These are phyloP conservation scores for Pichia sp. DNA, from an alignment of 1,139 yeast species.

Conservation along the genomic window DNA sequence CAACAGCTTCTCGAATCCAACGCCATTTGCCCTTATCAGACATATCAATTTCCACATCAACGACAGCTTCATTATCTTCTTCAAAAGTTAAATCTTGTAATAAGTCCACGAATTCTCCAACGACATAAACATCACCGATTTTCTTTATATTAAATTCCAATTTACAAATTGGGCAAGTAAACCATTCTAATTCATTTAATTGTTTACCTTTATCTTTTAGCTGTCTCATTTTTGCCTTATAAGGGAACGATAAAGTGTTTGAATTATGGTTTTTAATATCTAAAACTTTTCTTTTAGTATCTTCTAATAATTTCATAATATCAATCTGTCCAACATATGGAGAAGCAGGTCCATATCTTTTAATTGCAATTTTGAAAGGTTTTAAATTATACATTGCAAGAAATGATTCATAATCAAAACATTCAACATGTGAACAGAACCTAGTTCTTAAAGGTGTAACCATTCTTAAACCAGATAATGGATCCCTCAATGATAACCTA, in stretches of 20 bases:
- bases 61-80: slow-evolving; percentile 12
- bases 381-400: slow-evolving; percentile 24
- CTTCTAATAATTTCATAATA: slow-evolving; percentile 22
- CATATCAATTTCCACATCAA: slow-evolving; percentile 21
- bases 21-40: slow-evolving; percentile 24
- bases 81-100: slow-evolving; percentile 16
- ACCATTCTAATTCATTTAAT: slow-evolving; percentile 25
- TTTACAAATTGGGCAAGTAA: slow-evolving; percentile 30
- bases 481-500: slow-evolving; percentile 26
- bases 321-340: slow-evolving; percentile 16
- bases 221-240: slow-evolving; percentile 16
- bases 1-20: slow-evolving; percentile 19
- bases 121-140: slow-evolving; percentile 28
- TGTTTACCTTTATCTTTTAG: slow-evolving; percentile 17
- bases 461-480: slow-evolving; percentile 25
- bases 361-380: slow-evolving; percentile 24
- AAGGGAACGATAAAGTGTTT: slow-evolving; percentile 19
- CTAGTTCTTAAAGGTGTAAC: slow-evolving; percentile 25
- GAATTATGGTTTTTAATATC: slow-evolving; percentile 19
- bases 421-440: slow-evolving; percentile 29
- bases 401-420: slow-evolving; percentile 29
- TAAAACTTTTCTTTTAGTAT: slow-evolving; percentile 22
- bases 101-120: slow-evolving; percentile 27
- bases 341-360: slow-evolving; percentile 13
- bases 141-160: slow-evolving; percentile 26